Base-by-base conservation (phyloP, 768 basidiomycete species). In the Suillus bovinus region DNA sequence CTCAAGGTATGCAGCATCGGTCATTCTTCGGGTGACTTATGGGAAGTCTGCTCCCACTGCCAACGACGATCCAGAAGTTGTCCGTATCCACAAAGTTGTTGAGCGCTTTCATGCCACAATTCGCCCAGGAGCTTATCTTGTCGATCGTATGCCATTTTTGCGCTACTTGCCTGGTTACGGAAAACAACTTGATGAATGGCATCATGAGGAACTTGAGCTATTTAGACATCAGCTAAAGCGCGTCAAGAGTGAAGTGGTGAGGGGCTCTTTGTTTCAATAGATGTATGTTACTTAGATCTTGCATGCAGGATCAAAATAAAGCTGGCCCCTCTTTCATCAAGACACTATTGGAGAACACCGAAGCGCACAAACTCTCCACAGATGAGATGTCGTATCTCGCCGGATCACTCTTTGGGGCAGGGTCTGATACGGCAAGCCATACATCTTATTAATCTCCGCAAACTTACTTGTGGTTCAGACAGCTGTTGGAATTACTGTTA, bases 331-430 rank as follows among this genome's bases (percentile, higher is more conserved):
- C 81, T 13, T 86, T 86, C 62, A 83, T 77, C 0, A 81, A 79
- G 69, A 82, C 81, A 61, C 78, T 87, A 29, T 67, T 86, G 2
- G 84, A 85, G 62, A 77, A 79, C 6, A 79, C 82, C 63, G 63
- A 69, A 2, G 80, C 82, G 53, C 79, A 84, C 27, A 79, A 77
- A 9, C 77, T 87, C 10, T 78, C 82, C 5, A 75, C 81, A 53
- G 74, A 81, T 57, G 85, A 88, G 63, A 79, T 80, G 7, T 80
- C 84, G 0, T 87, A 86, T 70, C 78, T 87, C n/a, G 84, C 82
- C 2, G 86, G 86, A 1, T 76, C 77, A 42, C 79, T 87, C 73
- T 87, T 86, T 64, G 85, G 84, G 20, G 86, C 85, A 7, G 86
- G 85, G 3, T 79, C 81, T 1, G 84, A 85, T 63, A 86, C 86